Base-by-base conservation (phyloP, 257 asterid genomes). In the Anisodus tanguticus region DNA sequence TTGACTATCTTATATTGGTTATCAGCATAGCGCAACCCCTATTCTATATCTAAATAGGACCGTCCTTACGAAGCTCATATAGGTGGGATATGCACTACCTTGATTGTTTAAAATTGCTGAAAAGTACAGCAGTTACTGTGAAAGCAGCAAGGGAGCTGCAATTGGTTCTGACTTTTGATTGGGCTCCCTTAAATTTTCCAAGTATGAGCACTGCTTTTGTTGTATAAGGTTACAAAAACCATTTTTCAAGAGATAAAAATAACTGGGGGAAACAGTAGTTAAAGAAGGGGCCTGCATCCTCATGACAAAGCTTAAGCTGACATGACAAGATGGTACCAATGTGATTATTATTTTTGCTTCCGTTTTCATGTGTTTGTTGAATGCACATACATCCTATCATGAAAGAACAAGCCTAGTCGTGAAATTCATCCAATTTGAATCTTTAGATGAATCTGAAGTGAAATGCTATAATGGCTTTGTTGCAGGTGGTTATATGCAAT, bases 401-500 rank as follows among this genome's bases (percentile, higher is more conserved):
- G 53, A 53, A 77, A 53, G 43, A 31, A 53, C 81, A 13, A 26
- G 35, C 35, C 35, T 31, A 31, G 15, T 69, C n/a, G 4, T 77
- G 64, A 77, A 77, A 13, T n/a, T 53, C 59, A 22, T 51, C 81
- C 62, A 26, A 0, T 53, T 26, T 76, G 1, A 35, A 77, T 35
- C 22, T 58, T 17, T 68, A 63, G 39, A 49, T 79, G 82, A 71
- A 83, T 39, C 69, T 87, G 51, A 64, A 80, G 26, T 39, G 9
- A 83, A 83, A 83, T 51, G 54, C 62, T 87, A 70, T 69, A 45
- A 19, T 86, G 66, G 78, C 85, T 89, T 88, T 72, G 12, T 81
- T 90, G 88, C 96, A 97, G 99, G 98, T 95, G 97, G 98, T 85
- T 87, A 63, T 93, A 93, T 83, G 82, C 91, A 80, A 91, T 93